Conservation (phyloP, 2,329 filamentous ascomycete species). For the Xylariaceae sp. region DNA sequence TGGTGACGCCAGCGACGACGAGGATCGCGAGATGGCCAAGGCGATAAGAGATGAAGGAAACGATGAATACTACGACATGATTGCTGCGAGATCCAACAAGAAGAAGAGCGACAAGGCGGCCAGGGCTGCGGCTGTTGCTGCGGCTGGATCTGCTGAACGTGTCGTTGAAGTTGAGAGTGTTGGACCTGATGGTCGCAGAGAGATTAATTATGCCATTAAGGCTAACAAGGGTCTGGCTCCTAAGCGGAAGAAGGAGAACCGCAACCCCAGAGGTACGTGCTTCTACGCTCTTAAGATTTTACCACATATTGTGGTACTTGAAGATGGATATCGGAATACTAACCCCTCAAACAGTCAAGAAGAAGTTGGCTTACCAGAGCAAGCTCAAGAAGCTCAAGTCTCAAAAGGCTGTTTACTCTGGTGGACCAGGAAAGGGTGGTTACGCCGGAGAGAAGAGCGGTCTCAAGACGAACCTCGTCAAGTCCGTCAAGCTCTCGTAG, state of each 20-base stretch:
- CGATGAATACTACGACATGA: constrained; percentile 86
- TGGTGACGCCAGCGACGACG: constrained; percentile 61
- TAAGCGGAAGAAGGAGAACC: constrained; percentile 84
- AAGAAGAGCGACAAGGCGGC: constrained; percentile 69
- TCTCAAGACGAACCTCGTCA: constrained; percentile 90
- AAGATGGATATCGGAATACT: not conserved
- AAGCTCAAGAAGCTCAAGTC: constrained; percentile 96
- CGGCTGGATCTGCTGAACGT: constrained; percentile 59
- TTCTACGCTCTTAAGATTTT: not conserved
- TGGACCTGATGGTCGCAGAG: constrained; percentile 80
- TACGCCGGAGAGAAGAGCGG: constrained; percentile 91
- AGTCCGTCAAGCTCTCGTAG: constrained; percentile 72
- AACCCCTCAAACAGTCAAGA: constrained; percentile 53
- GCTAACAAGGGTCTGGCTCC: constrained; percentile 97
- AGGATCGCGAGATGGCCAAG: constrained; percentile 51
- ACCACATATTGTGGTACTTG: not conserved
- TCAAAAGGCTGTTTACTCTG: constrained; percentile 80
- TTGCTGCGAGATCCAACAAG: constrained; percentile 62
- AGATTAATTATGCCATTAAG: constrained; percentile 87
- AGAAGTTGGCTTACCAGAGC: constrained; percentile 90
- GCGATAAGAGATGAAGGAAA: constrained; percentile 53
- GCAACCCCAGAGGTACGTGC: constrained; percentile 68
- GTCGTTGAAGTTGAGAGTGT: constrained; percentile 63
- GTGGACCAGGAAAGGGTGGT: constrained; percentile 74
- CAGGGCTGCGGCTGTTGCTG: constrained; percentile 50